Evolutionary conservation across 2,329 filamentous ascomycete species (phyloP).

Genomic region (Catunica adiposa): DNA sequence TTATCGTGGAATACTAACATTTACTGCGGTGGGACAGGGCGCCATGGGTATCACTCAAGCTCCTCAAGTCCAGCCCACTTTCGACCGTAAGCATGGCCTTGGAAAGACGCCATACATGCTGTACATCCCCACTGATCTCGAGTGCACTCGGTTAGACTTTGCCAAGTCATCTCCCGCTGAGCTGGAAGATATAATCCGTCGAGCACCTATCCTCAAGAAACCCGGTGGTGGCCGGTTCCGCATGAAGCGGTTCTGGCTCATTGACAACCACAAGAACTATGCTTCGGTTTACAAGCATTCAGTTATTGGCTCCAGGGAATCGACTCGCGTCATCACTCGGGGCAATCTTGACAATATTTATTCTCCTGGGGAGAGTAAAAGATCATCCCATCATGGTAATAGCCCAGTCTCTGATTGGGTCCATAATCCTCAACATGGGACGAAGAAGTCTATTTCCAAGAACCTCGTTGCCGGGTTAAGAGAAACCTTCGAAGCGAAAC

Average conservation of each 20-base stretch:
- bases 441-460: too few species aligned
- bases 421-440: too few species aligned
- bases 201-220: conserved; percentile 6
- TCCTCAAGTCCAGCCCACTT: not conserved
- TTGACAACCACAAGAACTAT: conserved; percentile 1
- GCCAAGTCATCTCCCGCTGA: conserved; percentile 7
- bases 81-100: not conserved
- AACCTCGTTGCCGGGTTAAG: too few species aligned
- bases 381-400: too few species aligned
- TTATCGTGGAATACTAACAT: too few species aligned
- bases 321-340: too few species aligned
- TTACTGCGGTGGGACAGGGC: not conserved
- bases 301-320: not conserved
- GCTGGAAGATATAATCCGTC: conserved; percentile 6
- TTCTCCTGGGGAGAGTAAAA: too few species aligned
- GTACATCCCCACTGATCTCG: conserved; percentile 11
- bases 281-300: not conserved
- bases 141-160: conserved; percentile 10
- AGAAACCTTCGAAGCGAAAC: too few species aligned
- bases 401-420: too few species aligned
- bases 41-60: not conserved
- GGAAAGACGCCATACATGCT: conserved; percentile 6
- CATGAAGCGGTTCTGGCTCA: conserved; percentile 11
- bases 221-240: conserved; percentile 4
- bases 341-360: too few species aligned